Conservation (phyloP, 2,329 filamentous ascomycete genomes). For the Tolypocladium inflatum region DNA sequence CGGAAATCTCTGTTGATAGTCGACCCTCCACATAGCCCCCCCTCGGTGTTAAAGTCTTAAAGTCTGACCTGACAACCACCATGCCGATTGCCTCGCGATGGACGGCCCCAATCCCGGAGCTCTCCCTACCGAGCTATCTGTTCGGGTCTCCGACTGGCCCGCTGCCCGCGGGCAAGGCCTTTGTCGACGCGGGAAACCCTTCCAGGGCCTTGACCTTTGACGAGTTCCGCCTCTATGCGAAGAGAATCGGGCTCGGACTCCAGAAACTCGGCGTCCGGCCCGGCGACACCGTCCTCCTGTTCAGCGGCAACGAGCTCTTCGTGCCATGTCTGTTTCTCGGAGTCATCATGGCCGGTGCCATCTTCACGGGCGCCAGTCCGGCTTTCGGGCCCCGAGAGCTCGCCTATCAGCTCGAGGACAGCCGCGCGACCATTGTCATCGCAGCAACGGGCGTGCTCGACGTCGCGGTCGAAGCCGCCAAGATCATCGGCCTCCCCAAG, state of each 20-base stretch:
- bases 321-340: background rate
- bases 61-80: background rate
- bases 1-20: background rate
- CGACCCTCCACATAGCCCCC: background rate
- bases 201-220: background rate
- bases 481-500: background rate
- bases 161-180: background rate
- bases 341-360: background rate
- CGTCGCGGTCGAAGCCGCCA: background rate
- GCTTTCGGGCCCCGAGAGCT: background rate
- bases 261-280: background rate
- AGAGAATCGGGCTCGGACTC: background rate
- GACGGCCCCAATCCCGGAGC: background rate
- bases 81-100: background rate
- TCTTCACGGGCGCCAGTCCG: background rate
- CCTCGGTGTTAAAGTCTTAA: background rate
- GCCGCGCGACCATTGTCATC: background rate
- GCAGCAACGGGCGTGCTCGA: background rate
- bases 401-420: background rate
- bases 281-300: background rate
- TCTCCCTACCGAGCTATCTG: background rate
- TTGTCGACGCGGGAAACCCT: background rate
- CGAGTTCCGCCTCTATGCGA: background rate
- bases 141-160: background rate
- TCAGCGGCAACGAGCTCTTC: background rate